These are phyloP conservation scores for Carex kokanica DNA, from an alignment of 176 grass and related monocot genomes.

Conservation along the genomic window DNA sequence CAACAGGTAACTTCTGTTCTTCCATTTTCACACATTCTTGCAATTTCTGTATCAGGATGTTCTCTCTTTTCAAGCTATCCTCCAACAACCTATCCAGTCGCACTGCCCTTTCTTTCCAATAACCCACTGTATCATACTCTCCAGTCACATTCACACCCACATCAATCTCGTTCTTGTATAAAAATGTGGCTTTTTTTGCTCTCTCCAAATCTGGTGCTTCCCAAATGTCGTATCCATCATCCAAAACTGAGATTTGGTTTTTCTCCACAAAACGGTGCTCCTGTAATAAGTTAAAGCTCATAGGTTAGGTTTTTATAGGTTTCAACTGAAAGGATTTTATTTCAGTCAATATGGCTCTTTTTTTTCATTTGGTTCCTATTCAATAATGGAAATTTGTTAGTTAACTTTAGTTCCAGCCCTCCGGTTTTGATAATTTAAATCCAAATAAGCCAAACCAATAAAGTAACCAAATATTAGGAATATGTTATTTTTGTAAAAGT, in stretches of 20 bases:
- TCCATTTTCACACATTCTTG: constrained; percentile 58
- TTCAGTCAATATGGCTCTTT: constrained; percentile 4
- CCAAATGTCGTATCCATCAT: too few relatives aligned
- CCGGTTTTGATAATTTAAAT: not conserved
- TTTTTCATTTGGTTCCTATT: not conserved
- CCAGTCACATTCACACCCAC: too few relatives aligned
- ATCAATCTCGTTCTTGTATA: too few relatives aligned
- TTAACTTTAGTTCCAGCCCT: not conserved
- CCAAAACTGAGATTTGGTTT: too few relatives aligned
- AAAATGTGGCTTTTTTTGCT: too few relatives aligned
- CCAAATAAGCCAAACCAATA: not conserved
- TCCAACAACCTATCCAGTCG: constrained; percentile 57
- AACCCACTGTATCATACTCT: constrained; percentile 43
- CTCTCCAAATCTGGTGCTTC: too few relatives aligned
- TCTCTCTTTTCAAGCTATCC: constrained; percentile 69
- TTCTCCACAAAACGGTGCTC: too few relatives aligned
- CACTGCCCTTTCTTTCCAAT: constrained; percentile 62
- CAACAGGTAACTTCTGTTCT: constrained; percentile 48
- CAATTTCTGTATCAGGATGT: constrained; percentile 47
- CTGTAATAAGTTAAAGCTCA: too few relatives aligned
- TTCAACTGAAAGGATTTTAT: not conserved
- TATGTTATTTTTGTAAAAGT: not conserved
- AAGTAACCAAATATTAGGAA: not conserved
- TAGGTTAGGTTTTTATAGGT: too few relatives aligned
- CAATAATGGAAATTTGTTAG: not conserved